phyloP scores from a whole-genome alignment of 179 eudicot species.

The Spinacia oleracea region DNA sequence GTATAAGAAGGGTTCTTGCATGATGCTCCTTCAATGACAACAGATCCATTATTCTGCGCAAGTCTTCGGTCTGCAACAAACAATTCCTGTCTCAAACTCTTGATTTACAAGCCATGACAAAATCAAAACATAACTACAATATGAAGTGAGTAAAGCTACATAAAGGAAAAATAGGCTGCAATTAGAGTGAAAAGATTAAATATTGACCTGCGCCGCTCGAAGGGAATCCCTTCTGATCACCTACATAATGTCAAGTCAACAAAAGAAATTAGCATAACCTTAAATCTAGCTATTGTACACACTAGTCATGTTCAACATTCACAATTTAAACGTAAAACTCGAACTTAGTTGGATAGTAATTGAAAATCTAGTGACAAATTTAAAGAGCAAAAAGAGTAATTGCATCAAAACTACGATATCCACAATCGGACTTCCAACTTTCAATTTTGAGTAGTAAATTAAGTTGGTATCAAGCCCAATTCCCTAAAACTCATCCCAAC shows the following conservation, averaged over 20 bases:
- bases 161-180: neutral
- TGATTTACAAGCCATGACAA: neutral
- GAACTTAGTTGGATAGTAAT: neutral
- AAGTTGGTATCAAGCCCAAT: no score
- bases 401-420: no score
- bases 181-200: neutral
- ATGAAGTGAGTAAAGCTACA: neutral
- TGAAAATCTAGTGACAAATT: neutral
- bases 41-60: constrained; percentile 64
- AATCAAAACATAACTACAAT: neutral
- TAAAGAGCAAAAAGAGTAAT: no score
- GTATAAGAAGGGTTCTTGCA: constrained; percentile 71
- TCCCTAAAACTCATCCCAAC: neutral
- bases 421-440: no score
- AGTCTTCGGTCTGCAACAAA: constrained; percentile 39
- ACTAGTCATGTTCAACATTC: neutral
- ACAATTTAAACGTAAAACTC: neutral
- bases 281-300: neutral
- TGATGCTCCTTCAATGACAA: constrained; percentile 63
- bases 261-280: neutral
- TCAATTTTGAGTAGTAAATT: no score
- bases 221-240: constrained; percentile 71
- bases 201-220: constrained; percentile 61
- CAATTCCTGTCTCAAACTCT: neutral
- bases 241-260: constrained; percentile 32